Conservation (phyloP, 345 rosid genomes). For the Lagerstroemia speciosa region DNA sequence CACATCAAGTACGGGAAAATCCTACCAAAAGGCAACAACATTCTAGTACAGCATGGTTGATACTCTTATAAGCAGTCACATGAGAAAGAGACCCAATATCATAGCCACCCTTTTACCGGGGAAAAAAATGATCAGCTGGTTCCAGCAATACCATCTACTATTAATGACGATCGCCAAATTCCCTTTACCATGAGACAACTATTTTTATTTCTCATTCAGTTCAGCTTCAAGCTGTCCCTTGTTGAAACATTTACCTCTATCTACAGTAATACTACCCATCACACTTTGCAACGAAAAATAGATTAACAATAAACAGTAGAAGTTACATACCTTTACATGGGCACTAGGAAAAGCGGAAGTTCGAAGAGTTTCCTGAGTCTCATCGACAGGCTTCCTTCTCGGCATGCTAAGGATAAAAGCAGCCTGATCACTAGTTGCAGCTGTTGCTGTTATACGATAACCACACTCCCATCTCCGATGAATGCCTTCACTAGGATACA, state of each 20-base stretch:
- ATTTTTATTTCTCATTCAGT: too few species aligned
- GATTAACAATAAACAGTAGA: not conserved
- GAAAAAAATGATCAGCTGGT: too few species aligned
- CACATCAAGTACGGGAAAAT: not conserved
- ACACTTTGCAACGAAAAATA: not conserved
- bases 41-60: not conserved
- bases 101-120: too few species aligned
- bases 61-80: not conserved
- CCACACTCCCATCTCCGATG: slow-evolving; percentile 85
- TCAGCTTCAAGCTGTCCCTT: too few species aligned
- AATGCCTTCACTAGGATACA: slow-evolving; percentile 95
- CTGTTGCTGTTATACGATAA: slow-evolving; percentile 85
- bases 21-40: too few species aligned
- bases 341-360: slow-evolving; percentile 80
- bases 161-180: too few species aligned
- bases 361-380: slow-evolving; percentile 93
- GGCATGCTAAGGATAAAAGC: slow-evolving; percentile 85
- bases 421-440: slow-evolving; percentile 95
- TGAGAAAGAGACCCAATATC: too few species aligned
- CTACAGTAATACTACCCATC: too few species aligned
- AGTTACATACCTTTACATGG: slow-evolving; percentile 70
- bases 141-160: too few species aligned
- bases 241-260: too few species aligned
- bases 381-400: slow-evolving; percentile 58
- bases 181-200: too few species aligned